phyloP scores from a whole-genome alignment of 2,329 filamentous ascomycete species.

The Penicillium palitans region DNA sequence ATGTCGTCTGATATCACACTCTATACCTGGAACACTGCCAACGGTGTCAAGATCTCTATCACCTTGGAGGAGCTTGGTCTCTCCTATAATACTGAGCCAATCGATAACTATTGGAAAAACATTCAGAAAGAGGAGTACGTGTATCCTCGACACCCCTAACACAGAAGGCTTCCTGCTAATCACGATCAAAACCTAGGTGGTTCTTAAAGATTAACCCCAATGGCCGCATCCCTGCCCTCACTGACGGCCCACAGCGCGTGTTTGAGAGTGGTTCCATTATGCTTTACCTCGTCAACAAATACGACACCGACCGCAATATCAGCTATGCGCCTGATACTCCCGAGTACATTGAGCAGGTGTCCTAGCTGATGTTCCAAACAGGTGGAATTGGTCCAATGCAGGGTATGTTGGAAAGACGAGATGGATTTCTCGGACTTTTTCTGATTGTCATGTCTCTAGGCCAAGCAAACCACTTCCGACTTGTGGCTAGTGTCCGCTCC shows the following conservation, averaged over 20 bases:
- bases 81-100: slow-evolving; percentile 34
- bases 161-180: background rate
- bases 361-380: slow-evolving; percentile 51
- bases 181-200: slow-evolving; percentile 29
- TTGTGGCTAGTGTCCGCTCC: slow-evolving; percentile 46
- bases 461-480: slow-evolving; percentile 51
- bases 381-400: slow-evolving; percentile 45
- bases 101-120: slow-evolving; percentile 49
- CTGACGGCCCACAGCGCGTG: slow-evolving; percentile 42
- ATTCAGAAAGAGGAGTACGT: slow-evolving; percentile 43
- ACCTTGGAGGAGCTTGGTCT: slow-evolving; percentile 40
- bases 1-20: slow-evolving; percentile 32
- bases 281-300: slow-evolving; percentile 47
- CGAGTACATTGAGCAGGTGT: slow-evolving; percentile 47
- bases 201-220: slow-evolving; percentile 52
- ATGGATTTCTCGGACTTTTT: background rate
- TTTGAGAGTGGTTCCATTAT: slow-evolving; percentile 51
- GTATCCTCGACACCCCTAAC: no score
- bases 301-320: slow-evolving; percentile 46
- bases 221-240: slow-evolving; percentile 49
- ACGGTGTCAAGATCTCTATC: slow-evolving; percentile 41
- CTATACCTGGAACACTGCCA: slow-evolving; percentile 34
- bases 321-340: slow-evolving; percentile 44
- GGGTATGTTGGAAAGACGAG: slow-evolving; percentile 19
- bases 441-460: slow-evolving; percentile 26